Evolutionary conservation across 257 asterid genomes (phyloP).

Genomic region (Primulina eburnea): DNA sequence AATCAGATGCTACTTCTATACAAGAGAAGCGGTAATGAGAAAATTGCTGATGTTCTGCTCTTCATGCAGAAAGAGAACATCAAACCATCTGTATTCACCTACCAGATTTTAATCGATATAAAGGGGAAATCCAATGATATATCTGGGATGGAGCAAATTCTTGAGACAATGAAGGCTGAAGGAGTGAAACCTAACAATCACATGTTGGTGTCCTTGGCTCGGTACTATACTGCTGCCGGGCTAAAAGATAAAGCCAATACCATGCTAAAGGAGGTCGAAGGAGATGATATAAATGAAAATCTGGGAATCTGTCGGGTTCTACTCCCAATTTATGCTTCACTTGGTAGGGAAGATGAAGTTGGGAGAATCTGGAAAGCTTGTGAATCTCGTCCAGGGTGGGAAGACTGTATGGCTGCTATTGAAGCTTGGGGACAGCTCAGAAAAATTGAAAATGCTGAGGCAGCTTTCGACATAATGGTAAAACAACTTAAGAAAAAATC

Average conservation of each 20-base stretch:
- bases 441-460: slow-evolving; percentile 64
- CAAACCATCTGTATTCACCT: slow-evolving; percentile 57
- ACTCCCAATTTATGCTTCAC: slow-evolving; percentile 70
- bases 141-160: slow-evolving; percentile 59
- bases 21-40: slow-evolving; percentile 51
- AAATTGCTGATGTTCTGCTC: slow-evolving; percentile 60
- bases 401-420: slow-evolving; percentile 51
- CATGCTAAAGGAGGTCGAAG: slow-evolving; percentile 64
- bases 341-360: slow-evolving; percentile 60
- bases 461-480: slow-evolving; percentile 43
- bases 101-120: slow-evolving; percentile 48
- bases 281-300: slow-evolving; percentile 34
- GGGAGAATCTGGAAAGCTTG: slow-evolving; percentile 64
- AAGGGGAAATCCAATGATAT: slow-evolving; percentile 64
- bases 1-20: slow-evolving; percentile 71
- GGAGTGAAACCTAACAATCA: slow-evolving; percentile 44
- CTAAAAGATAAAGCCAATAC: slow-evolving; percentile 60
- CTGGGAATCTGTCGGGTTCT: slow-evolving; percentile 43
- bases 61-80: slow-evolving; percentile 68
- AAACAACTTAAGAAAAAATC: slow-evolving; percentile 35
- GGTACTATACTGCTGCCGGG: slow-evolving; percentile 46
- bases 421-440: slow-evolving; percentile 73
- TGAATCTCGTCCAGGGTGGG: slow-evolving; percentile 40
- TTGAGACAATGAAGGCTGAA: slow-evolving; percentile 64
- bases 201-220: slow-evolving; percentile 37